Evolutionary conservation across 495 filamentous ascomycete species (phyloP), one percentile per base, ranked within the genome.

Genomic region (Podospora didyma): DNA sequence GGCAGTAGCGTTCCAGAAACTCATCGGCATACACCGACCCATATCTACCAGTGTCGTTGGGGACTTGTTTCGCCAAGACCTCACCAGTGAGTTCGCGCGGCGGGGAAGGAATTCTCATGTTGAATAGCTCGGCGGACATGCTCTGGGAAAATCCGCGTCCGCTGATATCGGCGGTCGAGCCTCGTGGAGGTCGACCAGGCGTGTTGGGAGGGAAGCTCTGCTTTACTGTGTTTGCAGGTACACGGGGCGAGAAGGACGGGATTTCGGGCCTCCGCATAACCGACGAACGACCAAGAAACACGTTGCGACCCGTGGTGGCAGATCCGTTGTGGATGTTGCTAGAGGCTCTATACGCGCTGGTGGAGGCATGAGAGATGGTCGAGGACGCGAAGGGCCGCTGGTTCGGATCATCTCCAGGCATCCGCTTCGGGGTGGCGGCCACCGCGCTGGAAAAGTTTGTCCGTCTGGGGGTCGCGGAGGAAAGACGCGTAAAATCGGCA

Each of bases 21-120:
- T 80, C 71, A 57, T 79, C 76, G 7, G 77, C 76, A 50, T 80
- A 80, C 28, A 80, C 64, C 21, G 77, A 76, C 7, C 74, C 72
- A 12, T 62, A 53, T 17, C 73, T 63, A 42, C 57, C 67, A 17
- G 68, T 62, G 59, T 73, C 71, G n/a, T 75, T 64, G 17, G 75
- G 74, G 7, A 80, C 66, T 59, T 76, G 65, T 53, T 71, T 77
- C 14, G 72, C 64, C 49, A 80, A 22, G 48, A 64, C 71, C 64
- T 78, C 75, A 51, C 77, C 77, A 2, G 73, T 76, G 28, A 80
- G 60, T 46, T 75, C 68, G 34, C 70, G 68, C 24, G 74, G 74
- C 0, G 77, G 77, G 16, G 69, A 71, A 12, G 73, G 68, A 24
- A 80, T 80, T 42, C 68, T 69, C 75, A 79, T 73, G 58, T 68